Percentiles rank a stretch among this genome's conserved stretches.
phyloP scores from a whole-genome alignment of 257 asterid species.

The Solanum chilense region DNA sequence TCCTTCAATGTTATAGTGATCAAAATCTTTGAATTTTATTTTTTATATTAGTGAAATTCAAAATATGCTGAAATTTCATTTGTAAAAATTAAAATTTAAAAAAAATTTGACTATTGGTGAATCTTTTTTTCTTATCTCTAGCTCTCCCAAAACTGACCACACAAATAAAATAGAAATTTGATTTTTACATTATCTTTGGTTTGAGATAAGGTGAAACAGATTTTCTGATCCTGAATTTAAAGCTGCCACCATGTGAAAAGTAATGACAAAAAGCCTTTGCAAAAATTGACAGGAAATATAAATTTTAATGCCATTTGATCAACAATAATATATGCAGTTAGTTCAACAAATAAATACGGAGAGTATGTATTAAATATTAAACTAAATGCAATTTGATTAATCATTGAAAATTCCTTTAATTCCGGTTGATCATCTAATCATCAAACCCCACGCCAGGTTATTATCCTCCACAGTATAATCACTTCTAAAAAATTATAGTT shows the following conservation, averaged over 20 bases:
- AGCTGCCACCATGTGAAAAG: neutral
- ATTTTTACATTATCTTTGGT: neutral
- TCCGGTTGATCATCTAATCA: neutral
- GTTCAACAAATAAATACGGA: neutral
- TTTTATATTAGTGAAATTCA: neutral
- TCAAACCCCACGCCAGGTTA: neutral
- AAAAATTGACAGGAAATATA: neutral
- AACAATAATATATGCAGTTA: neutral
- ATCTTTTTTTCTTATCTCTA: neutral
- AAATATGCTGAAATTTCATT: neutral
- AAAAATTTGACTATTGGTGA: neutral
- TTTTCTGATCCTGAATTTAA: neutral
- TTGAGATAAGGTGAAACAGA: neutral
- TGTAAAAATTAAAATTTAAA: neutral
- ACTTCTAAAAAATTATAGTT: too few relatives aligned
- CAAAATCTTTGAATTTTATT: neutral
- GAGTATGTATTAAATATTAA: neutral
- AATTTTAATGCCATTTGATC: neutral
- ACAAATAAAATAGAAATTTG: neutral
- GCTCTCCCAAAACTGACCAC: neutral
- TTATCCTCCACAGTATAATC: neutral
- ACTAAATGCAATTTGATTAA: neutral
- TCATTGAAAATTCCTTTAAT: neutral
- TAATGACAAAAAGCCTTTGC: neutral
- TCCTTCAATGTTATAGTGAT: too few relatives aligned